Evolutionary conservation across 805 yeast species (phyloP), one percentile per base, ranked within the genome.

Genomic region (Saccharomycopsis fibuligera): DNA sequence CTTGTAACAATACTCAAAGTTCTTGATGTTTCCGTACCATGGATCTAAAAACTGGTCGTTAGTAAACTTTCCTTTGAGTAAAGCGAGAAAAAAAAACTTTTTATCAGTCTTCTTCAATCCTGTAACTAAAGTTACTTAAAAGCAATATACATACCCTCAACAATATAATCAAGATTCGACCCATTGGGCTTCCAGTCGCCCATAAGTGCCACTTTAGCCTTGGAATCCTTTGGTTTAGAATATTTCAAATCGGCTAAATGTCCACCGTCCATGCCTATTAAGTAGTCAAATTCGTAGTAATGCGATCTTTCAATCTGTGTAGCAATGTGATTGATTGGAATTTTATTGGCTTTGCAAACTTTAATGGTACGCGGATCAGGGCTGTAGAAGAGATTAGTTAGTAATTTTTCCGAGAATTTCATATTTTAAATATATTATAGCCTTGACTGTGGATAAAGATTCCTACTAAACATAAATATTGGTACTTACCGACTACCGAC

Each of bases 211-310:
- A 49, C 37, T 9, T 22, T 41, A 19, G 49, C 27, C n/a, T 23
- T 33, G 19, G 49, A 23, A 14, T 31, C 31, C 23, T 23, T 33
- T 16, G 49, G 49, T 21, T 41, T 45, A 4, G 31, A 23, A 12
- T 35, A 23, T 29, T 49, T 49, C 42, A 49, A 19, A 22, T 49
- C 48, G 27, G 35, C 33, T 8, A 49, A 38, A 25, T 49, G 52
- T 3, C 52, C 52, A 9, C 37, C 24, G 33, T 49, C 52, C 52
- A 49, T 49, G 5, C 52, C 52, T 21, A 49, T 44, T 10, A 49
- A 25, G 40, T 44, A 49, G 22, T 49, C 52, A 36, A 45, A 49
- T 24, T 41, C 42, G 14, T 21, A 2, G 31, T 29, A 49, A 21
- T 44, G 41, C 17, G 37, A 21, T 10, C 8, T n/a, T 12, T 31